Base-by-base conservation (phyloP, 1,284 basidiomycete species). In the Irpex sp. region DNA sequence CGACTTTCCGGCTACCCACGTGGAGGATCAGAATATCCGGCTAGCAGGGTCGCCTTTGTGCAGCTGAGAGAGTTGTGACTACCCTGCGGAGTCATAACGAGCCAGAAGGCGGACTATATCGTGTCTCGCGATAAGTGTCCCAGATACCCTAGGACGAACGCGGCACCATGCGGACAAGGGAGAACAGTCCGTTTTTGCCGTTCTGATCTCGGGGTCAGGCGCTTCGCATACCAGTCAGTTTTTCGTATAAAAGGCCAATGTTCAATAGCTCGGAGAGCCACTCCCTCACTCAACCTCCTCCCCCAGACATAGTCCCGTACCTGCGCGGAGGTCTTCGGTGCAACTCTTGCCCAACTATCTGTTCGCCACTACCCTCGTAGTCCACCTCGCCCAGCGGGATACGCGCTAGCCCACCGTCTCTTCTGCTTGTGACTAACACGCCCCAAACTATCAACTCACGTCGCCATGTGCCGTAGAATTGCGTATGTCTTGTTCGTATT, bases 401-500 rank as follows among this genome's bases (percentile, higher is more conserved):
- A 26, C 26, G 26, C 26, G 26, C 26, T 26, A 26, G 26, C 26
- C 26, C 26, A 26, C 26, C 37, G 33, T 26, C 50, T 51, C 50
- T 11, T 51, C 15, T 51, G 13, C 13, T 17, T 9, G 53, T 31
- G 3, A 55, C 13, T 59, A 33, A 17, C 57, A 50, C 26, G 47
- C 47, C 58, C 59, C 31, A 36, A 49, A 55, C 33, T 33, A 49
- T 35, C 35, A 49, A 50, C 6, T 36, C 61, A 54, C 59, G 21
- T 13, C 5, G 58, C 43, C 61, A 77, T 77, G 76, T 77, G 76
- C 66, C 73, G 72, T 61, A 69, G 75, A 65, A 76, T 77, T 50
- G 75, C 76, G 76, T 77, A 71, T 57, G 75, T 76, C 36, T 19
- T 36, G 36, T 31, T 57, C 54, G 13, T 46, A 57, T 59, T 49